Percentiles rank a stretch among this genome's conserved stretches.
These are phyloP conservation scores for Phlebiopsis gigantea DNA, from an alignment of 768 basidiomycete species.

Conservation along the genomic window DNA sequence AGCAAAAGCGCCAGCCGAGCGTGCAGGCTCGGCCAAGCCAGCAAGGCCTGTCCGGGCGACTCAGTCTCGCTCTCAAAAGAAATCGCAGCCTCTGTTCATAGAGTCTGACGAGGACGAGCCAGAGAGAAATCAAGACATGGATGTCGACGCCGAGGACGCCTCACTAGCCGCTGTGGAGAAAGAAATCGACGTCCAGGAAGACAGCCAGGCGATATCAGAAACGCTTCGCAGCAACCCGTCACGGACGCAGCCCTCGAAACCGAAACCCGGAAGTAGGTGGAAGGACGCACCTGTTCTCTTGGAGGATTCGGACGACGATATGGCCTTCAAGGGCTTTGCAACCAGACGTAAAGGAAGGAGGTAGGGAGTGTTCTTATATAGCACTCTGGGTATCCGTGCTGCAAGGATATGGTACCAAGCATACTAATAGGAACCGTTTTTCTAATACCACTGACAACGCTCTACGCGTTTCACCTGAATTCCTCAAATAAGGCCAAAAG, in stretches of 20 bases:
- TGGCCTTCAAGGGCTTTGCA: constrained; percentile 63
- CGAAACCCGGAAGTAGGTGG: constrained; percentile 16
- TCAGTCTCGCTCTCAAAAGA: constrained; percentile 9
- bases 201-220: constrained; percentile 21
- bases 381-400: background rate
- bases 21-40: background rate
- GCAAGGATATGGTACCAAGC: background rate
- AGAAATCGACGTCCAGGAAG: background rate
- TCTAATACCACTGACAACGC: background rate
- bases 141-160: constrained; percentile 20
- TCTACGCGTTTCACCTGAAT: too few species aligned
- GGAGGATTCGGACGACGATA: constrained; percentile 69
- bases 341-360: constrained; percentile 1
- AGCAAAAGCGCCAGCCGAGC: background rate
- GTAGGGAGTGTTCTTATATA: background rate
- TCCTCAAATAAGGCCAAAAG: background rate
- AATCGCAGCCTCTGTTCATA: constrained; percentile 46
- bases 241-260: constrained; percentile 20
- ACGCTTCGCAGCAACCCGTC: background rate
- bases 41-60: background rate
- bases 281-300: constrained; percentile 33
- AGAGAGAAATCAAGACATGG: background rate
- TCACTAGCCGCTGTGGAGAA: constrained; percentile 2
- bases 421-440: background rate
- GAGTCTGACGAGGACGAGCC: constrained; percentile 40